Conservation (phyloP, 768 basidiomycete genomes). For the Porpolomopsis calyptriformis region DNA sequence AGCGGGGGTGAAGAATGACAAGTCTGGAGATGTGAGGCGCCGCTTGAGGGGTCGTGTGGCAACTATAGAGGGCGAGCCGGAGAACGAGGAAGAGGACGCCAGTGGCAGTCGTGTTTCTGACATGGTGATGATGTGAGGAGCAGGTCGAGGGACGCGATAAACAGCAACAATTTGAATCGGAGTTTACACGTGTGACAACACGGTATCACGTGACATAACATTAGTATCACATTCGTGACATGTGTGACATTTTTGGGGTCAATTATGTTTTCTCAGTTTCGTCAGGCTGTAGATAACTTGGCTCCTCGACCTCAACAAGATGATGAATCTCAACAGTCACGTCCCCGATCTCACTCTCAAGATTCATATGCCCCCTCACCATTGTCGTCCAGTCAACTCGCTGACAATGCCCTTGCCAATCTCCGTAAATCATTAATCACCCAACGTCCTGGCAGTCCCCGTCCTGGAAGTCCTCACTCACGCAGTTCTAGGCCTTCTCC, state of each 20-base stretch:
- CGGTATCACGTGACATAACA: no score
- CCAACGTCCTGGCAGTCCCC: conserved; percentile 34
- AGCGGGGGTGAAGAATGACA: conserved; percentile 54
- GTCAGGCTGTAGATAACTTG: conserved; percentile 62
- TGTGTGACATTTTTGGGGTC: no score
- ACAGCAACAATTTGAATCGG: conserved; percentile 6
- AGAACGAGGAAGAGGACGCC: conserved; percentile 19
- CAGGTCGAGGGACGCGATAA: no score
- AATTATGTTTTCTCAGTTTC: conserved; percentile 71
- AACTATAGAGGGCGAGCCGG: conserved; percentile 19
- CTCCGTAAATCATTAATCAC: conserved; percentile 52
- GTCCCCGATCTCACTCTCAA: conserved; percentile 28
- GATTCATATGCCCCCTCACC: conserved; percentile 24
- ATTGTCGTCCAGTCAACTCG: conserved; percentile 41
- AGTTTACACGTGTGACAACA: conserved; percentile 29
- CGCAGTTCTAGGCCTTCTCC: conserved; percentile 11
- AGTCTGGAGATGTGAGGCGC: conserved; percentile 32
- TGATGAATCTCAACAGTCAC: conserved; percentile 12
- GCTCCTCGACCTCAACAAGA: conserved; percentile 37
- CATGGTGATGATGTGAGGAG: conserved; percentile 8
- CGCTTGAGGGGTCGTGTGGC: conserved; percentile 35
- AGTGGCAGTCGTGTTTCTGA: conserved; percentile 17
- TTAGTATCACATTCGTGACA: no score
- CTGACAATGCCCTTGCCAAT: conserved; percentile 50
- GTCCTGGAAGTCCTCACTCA: conserved; percentile 15